Evolutionary conservation across 192 early-diverging fungal species (phyloP).

Genomic region (Gigaspora rosea): DNA sequence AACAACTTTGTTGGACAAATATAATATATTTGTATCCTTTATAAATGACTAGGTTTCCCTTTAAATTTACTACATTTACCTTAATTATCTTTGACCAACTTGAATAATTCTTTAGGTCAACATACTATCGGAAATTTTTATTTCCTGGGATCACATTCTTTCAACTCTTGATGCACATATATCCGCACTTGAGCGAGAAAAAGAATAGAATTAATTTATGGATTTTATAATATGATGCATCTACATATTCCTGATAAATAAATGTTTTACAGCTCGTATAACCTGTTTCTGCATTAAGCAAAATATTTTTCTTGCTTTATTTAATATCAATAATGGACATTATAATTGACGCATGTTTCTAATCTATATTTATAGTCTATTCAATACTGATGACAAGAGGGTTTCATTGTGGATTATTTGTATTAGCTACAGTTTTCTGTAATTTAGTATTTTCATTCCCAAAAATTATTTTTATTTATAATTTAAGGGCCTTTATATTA

Average conservation of each 20-base stretch:
- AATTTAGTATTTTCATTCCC: no score
- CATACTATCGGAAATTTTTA: constrained; percentile 52
- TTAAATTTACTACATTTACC: neutral
- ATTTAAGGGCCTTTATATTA: no score
- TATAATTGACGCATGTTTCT: no score
- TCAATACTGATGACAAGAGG: no score
- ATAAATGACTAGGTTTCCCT: neutral
- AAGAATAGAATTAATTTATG: neutral
- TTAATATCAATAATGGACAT: no score
- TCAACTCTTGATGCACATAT: constrained; percentile 43
- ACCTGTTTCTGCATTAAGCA: neutral
- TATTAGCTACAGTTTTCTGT: no score
- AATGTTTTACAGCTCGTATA: neutral
- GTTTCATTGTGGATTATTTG: no score
- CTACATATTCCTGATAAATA: neutral
- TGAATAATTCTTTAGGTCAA: constrained; percentile 38
- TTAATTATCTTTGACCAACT: neutral
- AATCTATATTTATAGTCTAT: no score
- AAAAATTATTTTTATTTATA: no score
- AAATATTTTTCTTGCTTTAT: no score
- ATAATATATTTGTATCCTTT: constrained; percentile 44
- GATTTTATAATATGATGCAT: neutral
- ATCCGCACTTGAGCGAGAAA: constrained; percentile 37
- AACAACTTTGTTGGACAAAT: constrained; percentile 44
- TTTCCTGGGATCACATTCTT: constrained; percentile 49